Conservation (phyloP, 176 grass and related monocot species). For the Oryza punctata region DNA sequence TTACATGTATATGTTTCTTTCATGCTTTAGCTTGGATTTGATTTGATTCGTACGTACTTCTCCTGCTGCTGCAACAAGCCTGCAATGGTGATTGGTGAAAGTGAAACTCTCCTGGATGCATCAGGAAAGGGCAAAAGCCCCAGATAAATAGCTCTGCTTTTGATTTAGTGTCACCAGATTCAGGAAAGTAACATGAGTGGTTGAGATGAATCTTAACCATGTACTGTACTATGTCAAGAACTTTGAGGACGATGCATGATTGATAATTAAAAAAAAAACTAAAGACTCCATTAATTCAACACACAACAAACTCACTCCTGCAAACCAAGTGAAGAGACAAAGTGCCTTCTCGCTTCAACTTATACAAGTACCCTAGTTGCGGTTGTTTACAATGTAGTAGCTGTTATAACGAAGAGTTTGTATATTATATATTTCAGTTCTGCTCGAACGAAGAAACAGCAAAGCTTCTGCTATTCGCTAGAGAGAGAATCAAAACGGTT, state of each 20-base stretch:
- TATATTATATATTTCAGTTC: not conserved
- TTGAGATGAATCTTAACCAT: not conserved
- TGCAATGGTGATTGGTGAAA: not conserved
- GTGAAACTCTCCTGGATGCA: not conserved
- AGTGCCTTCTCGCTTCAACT: not conserved
- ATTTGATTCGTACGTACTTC: not conserved
- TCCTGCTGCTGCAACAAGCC: not conserved
- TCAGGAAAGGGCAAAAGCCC: not conserved
- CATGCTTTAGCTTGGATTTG: not conserved
- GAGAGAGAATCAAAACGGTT: not conserved
- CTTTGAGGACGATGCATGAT: not conserved
- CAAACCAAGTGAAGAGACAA: not conserved
- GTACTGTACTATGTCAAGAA: not conserved
- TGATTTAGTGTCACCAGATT: not conserved
- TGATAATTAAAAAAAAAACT: not conserved
- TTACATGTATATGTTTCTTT: not conserved
- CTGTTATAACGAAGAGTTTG: not conserved
- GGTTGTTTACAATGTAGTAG: not conserved
- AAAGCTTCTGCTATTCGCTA: too few species aligned
- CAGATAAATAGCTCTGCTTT: not conserved
- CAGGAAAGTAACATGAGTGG: not conserved
- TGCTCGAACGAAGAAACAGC: not conserved
- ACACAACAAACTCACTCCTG: not conserved
- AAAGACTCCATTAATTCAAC: not conserved
- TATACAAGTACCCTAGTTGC: not conserved